A percentile compares a stretch with the other conserved stretches of the same genome.
Conservation (phyloP, 2,329 filamentous ascomycete genomes). For the Drechmeria coniospora region DNA sequence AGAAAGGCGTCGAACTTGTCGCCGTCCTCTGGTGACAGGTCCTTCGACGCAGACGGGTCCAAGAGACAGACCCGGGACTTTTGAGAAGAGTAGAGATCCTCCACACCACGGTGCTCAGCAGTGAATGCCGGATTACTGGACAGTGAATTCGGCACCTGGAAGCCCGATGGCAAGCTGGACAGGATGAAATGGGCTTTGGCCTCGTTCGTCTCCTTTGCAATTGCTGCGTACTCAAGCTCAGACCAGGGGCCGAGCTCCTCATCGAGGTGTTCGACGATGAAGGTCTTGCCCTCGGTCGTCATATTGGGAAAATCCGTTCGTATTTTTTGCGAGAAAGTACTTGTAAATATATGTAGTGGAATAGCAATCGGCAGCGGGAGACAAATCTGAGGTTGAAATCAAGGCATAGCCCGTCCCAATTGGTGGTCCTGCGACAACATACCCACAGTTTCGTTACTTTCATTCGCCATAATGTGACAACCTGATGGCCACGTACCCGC, state of each 20-base stretch:
- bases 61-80: conserved; percentile 75
- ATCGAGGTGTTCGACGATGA: conserved; percentile 94
- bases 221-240: conserved; percentile 77
- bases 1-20: conserved; percentile 78
- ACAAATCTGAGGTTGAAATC: no score
- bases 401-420: no score
- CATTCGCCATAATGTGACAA: no score
- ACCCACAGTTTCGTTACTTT: no score
- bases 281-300: conserved; percentile 44
- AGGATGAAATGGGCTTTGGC: conserved; percentile 59
- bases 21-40: conserved; percentile 71
- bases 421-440: no score
- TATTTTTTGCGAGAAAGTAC: no score
- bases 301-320: conserved; percentile 15
- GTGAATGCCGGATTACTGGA: conserved; percentile 45
- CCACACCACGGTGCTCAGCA: conserved; percentile 63
- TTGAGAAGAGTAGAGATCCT: conserved; percentile 59
- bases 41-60: conserved; percentile 69
- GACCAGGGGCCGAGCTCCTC: conserved; percentile 91
- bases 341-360: no score
- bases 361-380: no score
- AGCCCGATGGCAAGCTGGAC: conserved; percentile 58
- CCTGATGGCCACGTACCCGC: no score
- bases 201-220: conserved; percentile 63
- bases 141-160: conserved; percentile 48